Evolutionary conservation across 352 stramenopile species (phyloP).

Genomic region (Phytophthora pseudosyringae): DNA sequence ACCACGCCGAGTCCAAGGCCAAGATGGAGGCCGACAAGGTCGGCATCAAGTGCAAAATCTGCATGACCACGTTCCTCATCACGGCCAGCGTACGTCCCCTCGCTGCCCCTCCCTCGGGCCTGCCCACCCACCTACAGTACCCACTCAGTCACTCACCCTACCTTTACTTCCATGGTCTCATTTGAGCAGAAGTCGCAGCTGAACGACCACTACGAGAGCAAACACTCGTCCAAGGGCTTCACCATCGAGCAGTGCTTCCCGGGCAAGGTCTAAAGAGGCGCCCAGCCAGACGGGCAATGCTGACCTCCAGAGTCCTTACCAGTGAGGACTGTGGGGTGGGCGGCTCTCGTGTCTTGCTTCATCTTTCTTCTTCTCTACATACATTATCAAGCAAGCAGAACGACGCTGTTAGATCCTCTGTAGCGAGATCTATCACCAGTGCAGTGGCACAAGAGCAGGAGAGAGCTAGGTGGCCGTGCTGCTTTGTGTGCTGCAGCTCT

Average conservation of each 20-base stretch:
- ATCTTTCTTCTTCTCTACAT: constrained; percentile 3
- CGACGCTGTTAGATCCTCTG: constrained; percentile 7
- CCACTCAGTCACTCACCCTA: neutral
- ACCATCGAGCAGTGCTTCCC: constrained; percentile 84
- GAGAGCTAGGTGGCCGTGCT: constrained; percentile 3
- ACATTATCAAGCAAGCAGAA: constrained; percentile 18
- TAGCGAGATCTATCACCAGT: constrained; percentile 15
- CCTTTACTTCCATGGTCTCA: neutral
- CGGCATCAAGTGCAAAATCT: constrained; percentile 90
- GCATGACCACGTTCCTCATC: constrained; percentile 89
- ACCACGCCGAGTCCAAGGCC: constrained; percentile 76
- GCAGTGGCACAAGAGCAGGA: constrained; percentile 1
- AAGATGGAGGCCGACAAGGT: constrained; percentile 86
- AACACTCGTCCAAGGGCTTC: constrained; percentile 78
- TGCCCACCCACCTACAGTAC: neutral
- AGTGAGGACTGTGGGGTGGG: neutral
- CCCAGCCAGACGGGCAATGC: no score
- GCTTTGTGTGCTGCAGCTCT: constrained; percentile 1
- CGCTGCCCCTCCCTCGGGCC: neutral
- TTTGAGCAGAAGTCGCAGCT: constrained; percentile 59
- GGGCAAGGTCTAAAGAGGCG: constrained; percentile 20
- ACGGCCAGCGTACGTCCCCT: constrained; percentile 70
- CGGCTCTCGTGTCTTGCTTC: neutral
- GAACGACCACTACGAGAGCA: constrained; percentile 87
- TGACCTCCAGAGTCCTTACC: neutral